Evolutionary conservation across 1,139 yeast species (phyloP).

Genomic region (Yamadazyma songkhlaensis): DNA sequence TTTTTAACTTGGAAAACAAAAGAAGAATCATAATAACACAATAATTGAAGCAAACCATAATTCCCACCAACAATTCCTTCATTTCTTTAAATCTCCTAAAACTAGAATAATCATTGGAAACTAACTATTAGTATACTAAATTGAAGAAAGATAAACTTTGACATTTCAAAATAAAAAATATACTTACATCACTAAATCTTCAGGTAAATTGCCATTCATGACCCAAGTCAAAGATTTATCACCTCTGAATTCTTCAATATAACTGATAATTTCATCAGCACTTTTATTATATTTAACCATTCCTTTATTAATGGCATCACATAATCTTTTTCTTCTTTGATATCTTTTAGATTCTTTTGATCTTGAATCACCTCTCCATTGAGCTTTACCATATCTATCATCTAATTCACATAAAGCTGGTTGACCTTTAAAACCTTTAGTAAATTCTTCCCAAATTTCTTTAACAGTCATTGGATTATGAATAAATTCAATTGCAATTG

Average conservation of each 20-base stretch:
- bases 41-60: background rate
- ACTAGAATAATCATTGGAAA: background rate
- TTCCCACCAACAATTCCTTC: background rate
- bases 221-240: constrained; percentile 49
- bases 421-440: constrained; percentile 47
- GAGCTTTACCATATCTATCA: constrained; percentile 42
- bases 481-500: constrained; percentile 37
- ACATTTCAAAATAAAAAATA: background rate
- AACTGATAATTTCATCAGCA: constrained; percentile 42
- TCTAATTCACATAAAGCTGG: constrained; percentile 45
- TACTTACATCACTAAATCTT: constrained; percentile 23
- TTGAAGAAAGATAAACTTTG: no score
- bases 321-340: constrained; percentile 44
- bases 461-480: constrained; percentile 47
- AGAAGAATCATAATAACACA: background rate
- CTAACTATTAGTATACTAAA: background rate
- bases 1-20: background rate
- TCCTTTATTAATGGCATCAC: constrained; percentile 46
- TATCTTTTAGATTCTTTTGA: constrained; percentile 47
- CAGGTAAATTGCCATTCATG: constrained; percentile 48
- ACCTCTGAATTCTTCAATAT: constrained; percentile 43
- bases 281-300: constrained; percentile 39
- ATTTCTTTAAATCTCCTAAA: no score
- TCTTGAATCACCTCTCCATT: constrained; percentile 49
- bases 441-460: constrained; percentile 47